Evolutionary conservation across 768 basidiomycete genomes (phyloP).

Genomic region (Tylopilus sp.): DNA sequence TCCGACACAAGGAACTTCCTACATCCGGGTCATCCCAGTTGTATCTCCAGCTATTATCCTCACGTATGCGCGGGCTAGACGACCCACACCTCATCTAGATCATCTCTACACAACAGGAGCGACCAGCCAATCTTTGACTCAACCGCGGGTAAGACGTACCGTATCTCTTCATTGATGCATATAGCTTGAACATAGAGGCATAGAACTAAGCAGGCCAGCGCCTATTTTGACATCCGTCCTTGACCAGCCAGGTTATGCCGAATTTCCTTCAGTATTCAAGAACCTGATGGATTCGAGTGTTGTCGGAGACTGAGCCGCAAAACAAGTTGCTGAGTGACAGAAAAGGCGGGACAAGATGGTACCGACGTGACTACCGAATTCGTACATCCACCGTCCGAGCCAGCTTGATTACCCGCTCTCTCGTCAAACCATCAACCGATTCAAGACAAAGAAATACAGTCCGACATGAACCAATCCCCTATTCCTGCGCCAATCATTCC

Average conservation of each 20-base stretch:
- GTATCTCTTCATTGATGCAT: neutral
- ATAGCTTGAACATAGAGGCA: neutral
- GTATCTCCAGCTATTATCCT: neutral
- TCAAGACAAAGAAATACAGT: neutral
- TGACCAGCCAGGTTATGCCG: slow-evolving; percentile 8
- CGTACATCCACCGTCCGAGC: neutral
- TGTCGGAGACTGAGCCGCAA: neutral
- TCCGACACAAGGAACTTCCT: neutral
- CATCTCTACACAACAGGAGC: neutral
- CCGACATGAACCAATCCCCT: no score
- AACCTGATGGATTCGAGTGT: neutral
- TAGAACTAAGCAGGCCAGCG: neutral
- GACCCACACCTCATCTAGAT: neutral
- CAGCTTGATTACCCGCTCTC: neutral
- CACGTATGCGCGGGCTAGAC: neutral
- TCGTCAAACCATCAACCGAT: neutral
- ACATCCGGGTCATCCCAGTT: neutral
- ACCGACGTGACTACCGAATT: no score
- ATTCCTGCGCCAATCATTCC: neutral
- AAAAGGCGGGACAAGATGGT: neutral
- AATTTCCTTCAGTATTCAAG: neutral
- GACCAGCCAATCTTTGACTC: neutral
- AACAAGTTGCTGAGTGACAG: neutral
- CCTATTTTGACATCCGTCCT: neutral
- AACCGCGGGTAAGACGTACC: neutral